These are phyloP conservation scores for Stephanodiscus minutulus DNA, from an alignment of 108 stramenopile genomes.

Conservation along the genomic window DNA sequence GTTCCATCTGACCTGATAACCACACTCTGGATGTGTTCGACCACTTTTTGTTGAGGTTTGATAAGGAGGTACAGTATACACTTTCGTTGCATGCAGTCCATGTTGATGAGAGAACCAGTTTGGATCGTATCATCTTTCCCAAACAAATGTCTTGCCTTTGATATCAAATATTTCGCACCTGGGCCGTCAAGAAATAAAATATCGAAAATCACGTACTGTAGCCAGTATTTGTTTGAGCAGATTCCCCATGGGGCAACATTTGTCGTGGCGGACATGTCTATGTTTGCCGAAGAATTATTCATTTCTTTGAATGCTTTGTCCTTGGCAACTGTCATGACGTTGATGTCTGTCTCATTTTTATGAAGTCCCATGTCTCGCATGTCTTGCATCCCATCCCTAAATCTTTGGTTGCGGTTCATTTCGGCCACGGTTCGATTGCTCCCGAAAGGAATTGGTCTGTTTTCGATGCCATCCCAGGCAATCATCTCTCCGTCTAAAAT, in stretches of 20 bases:
- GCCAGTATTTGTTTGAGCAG: slow-evolving; percentile 60
- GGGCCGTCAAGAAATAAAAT: slow-evolving; percentile 61
- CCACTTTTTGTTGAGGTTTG: slow-evolving; percentile 54
- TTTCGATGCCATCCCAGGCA: slow-evolving; percentile 65
- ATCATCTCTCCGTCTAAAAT: slow-evolving; percentile 88
- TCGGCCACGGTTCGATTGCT: slow-evolving; percentile 75
- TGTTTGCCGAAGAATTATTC: slow-evolving; percentile 1
- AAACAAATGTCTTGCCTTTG: slow-evolving; percentile 41
- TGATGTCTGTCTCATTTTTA: slow-evolving; percentile 44
- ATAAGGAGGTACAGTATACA: slow-evolving; percentile 70
- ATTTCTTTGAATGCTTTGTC: slow-evolving; percentile 14
- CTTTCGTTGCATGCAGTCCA: slow-evolving; percentile 63
- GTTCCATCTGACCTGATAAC: slow-evolving; percentile 79
- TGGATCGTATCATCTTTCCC: slow-evolving; percentile 30
- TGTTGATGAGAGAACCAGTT: slow-evolving; percentile 69
- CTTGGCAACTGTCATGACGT: slow-evolving; percentile 38
- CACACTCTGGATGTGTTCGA: slow-evolving; percentile 64
- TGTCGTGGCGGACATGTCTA: not conserved
- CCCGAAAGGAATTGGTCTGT: slow-evolving; percentile 76
- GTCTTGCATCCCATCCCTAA: slow-evolving; percentile 56
- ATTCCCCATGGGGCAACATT: slow-evolving; percentile 22
- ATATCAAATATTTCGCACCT: slow-evolving; percentile 55
- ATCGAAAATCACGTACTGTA: slow-evolving; percentile 56
- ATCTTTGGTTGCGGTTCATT: slow-evolving; percentile 55
- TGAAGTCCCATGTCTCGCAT: slow-evolving; percentile 69